Conservation (phyloP, 768 basidiomycete species). For the Neoboletus subvelutipes region DNA sequence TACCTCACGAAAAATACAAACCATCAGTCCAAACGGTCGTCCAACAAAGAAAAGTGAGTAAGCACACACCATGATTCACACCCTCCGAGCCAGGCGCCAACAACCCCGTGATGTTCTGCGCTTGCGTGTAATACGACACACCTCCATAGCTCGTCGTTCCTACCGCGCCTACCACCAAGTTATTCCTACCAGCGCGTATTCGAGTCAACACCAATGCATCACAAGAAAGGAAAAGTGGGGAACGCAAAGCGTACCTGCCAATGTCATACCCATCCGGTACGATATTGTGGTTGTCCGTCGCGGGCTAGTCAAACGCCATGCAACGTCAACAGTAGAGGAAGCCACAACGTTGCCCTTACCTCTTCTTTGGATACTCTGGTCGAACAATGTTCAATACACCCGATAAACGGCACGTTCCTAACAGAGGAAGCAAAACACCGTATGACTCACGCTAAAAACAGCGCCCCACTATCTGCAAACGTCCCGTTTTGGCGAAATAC, state of each 20-base stretch:
- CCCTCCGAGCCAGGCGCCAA: slow-evolving; percentile 51
- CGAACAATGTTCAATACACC: background rate
- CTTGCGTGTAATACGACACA: slow-evolving; percentile 46
- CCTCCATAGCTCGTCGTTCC: slow-evolving; percentile 42
- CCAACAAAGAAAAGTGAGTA: background rate
- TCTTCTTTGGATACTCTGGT: slow-evolving; percentile 52
- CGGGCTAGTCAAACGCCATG: slow-evolving; percentile 19
- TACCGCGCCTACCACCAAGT: slow-evolving; percentile 38
- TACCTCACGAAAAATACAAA: slow-evolving; percentile 23
- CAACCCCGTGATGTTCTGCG: slow-evolving; percentile 50
- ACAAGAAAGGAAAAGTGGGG: background rate
- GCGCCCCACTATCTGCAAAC: slow-evolving; percentile 43
- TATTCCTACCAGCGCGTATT: slow-evolving; percentile 29
- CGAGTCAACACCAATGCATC: background rate
- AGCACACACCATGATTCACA: slow-evolving; percentile 49
- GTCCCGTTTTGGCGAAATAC: slow-evolving; percentile 61
- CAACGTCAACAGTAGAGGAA: background rate
- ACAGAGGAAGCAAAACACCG: background rate
- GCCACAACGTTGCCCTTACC: slow-evolving; percentile 12
- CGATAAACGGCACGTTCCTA: background rate
- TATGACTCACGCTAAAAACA: slow-evolving; percentile 57
- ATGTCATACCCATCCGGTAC: slow-evolving; percentile 49
- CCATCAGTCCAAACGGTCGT: background rate
- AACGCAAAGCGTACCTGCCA: slow-evolving; percentile 37
- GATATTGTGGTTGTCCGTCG: slow-evolving; percentile 40